Evolutionary conservation across 2,329 filamentous ascomycete species (phyloP).

Genomic region (Rutstroemia sp.): DNA sequence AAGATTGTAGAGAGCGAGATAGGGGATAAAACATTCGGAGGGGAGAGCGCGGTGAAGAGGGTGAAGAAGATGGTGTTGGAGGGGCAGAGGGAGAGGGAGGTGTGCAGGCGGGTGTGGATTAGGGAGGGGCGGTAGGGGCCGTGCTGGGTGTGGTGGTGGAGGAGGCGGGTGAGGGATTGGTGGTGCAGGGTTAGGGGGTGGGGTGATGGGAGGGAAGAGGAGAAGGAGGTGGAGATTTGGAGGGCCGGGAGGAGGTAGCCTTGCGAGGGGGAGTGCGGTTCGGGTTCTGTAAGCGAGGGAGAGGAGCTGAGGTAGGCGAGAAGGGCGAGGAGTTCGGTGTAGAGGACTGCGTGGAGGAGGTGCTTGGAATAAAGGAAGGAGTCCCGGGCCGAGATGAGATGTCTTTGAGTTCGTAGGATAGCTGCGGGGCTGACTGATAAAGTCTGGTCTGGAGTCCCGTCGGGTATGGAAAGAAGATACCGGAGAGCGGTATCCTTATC

Average conservation of each 20-base stretch:
- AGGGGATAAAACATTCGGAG: background rate
- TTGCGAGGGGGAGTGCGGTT: slow-evolving; percentile 40
- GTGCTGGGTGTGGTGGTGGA: slow-evolving; percentile 53
- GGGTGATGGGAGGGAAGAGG: slow-evolving; percentile 29
- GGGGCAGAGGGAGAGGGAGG: slow-evolving; percentile 59
- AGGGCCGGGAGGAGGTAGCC: slow-evolving; percentile 49
- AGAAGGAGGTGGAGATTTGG: slow-evolving; percentile 35
- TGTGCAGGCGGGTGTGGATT: slow-evolving; percentile 53
- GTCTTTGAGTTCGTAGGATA: slow-evolving; percentile 46
- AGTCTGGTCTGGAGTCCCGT: slow-evolving; percentile 27
- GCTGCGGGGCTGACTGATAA: slow-evolving; percentile 18
- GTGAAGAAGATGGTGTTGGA: slow-evolving; percentile 60
- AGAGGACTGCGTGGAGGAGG: slow-evolving; percentile 41
- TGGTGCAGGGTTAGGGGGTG: slow-evolving; percentile 55
- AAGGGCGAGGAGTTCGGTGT: slow-evolving; percentile 56
- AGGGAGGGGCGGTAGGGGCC: slow-evolving; percentile 61
- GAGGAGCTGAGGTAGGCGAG: slow-evolving; percentile 52
- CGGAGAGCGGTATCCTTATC: slow-evolving; percentile 29
- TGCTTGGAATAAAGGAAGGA: slow-evolving; percentile 46
- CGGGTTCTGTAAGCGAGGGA: slow-evolving; percentile 23
- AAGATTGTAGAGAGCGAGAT: background rate
- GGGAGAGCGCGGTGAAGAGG: background rate
- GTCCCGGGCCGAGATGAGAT: slow-evolving; percentile 47
- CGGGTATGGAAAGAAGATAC: slow-evolving; percentile 34
- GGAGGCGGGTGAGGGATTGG: slow-evolving; percentile 58